These are phyloP conservation scores for Naganishia antarctica DNA, from an alignment of 768 basidiomycete genomes.

Conservation along the genomic window DNA sequence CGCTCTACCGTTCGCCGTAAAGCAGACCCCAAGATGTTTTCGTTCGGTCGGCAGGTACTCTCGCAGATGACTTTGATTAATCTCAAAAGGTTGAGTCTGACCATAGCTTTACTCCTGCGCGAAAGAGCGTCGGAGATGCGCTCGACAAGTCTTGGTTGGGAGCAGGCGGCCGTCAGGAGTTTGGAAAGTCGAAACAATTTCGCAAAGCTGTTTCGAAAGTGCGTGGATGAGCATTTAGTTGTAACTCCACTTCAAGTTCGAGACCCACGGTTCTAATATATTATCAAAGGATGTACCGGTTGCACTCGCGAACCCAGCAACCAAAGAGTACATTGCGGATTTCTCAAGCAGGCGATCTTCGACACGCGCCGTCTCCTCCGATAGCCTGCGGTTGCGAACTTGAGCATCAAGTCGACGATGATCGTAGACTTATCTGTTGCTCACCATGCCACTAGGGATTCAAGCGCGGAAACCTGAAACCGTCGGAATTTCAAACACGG, in stretches of 20 bases:
- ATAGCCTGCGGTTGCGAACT: constrained; percentile 58
- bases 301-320: constrained; percentile 62
- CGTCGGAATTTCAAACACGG: constrained; percentile 68
- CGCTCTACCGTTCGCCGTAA: constrained; percentile 73
- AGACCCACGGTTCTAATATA: constrained; percentile 47
- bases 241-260: background rate
- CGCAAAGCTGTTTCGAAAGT: constrained; percentile 54
- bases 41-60: constrained; percentile 75
- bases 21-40: constrained; percentile 75
- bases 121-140: constrained; percentile 76
- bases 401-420: background rate
- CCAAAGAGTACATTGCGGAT: constrained; percentile 76
- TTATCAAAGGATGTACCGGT: constrained; percentile 44
- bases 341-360: constrained; percentile 83
- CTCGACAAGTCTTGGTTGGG: constrained; percentile 78
- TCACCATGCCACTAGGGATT: constrained; percentile 83
- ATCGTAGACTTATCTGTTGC: constrained; percentile 33
- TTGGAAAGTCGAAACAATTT: constrained; percentile 82
- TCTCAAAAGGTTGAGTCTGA: constrained; percentile 81
- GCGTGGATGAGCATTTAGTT: background rate
- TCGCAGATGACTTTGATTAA: constrained; percentile 82
- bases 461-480: constrained; percentile 86
- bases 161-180: constrained; percentile 66
- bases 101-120: constrained; percentile 71
- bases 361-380: constrained; percentile 89